A percentile compares a stretch with the other conserved stretches of the same genome.
phyloP scores from a whole-genome alignment of 306 rosid species.

The Hippophae gyantsensis region DNA sequence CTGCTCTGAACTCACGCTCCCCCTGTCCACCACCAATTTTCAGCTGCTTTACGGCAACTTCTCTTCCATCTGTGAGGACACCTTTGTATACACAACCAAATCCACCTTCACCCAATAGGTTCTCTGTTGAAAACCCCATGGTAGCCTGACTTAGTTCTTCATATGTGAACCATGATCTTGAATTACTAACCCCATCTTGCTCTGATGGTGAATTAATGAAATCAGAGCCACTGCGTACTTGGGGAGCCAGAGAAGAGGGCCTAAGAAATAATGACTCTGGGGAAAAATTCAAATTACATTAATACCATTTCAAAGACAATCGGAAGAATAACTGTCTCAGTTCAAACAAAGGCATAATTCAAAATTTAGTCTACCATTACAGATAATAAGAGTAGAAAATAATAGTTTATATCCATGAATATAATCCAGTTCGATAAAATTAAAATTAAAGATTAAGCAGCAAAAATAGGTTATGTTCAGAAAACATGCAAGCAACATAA shows the following conservation, averaged over 20 bases:
- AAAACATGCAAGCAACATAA: no score
- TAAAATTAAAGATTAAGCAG: no score
- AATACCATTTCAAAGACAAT: constrained; percentile 12
- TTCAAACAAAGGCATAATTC: constrained; percentile 2
- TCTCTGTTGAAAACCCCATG: constrained; percentile 50
- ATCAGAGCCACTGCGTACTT: constrained; percentile 40
- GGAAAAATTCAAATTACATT: constrained; percentile 19
- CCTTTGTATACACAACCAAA: constrained; percentile 99
- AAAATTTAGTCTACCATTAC: not conserved
- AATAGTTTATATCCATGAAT: not conserved
- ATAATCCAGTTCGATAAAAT: no score
- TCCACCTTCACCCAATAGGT: constrained; percentile 95
- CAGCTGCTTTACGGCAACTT: constrained; percentile 88
- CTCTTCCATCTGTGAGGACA: constrained; percentile 67
- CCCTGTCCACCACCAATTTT: constrained; percentile 94
- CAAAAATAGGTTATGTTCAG: no score
- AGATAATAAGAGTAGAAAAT: not conserved
- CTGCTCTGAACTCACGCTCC: constrained; percentile 96
- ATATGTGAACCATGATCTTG: constrained; percentile 66
- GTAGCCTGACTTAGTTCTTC: constrained; percentile 87
- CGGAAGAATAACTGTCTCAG: constrained; percentile 9
- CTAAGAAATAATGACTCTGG: constrained; percentile 64
- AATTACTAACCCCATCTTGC: constrained; percentile 54
- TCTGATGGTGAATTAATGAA: constrained; percentile 59
- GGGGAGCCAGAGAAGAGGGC: constrained; percentile 54